phyloP scores from a whole-genome alignment of 2,329 filamentous ascomycete species.

The Penicillium hordei region DNA sequence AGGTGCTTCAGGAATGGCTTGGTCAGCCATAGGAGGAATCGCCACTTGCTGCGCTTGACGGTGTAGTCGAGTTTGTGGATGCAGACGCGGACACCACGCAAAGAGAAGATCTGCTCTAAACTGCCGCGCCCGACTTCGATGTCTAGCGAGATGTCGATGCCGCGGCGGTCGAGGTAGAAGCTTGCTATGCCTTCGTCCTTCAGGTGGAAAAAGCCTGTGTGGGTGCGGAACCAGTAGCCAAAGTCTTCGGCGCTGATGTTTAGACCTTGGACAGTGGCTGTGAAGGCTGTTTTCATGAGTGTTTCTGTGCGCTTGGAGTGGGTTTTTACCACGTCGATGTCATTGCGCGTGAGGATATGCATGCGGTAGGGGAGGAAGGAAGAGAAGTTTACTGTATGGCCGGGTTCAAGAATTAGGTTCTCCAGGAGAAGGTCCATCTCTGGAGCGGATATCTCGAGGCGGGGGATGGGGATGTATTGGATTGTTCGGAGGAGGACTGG shows the following conservation, averaged over 20 bases:
- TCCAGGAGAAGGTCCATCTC: slow-evolving; percentile 83
- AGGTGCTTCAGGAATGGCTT: slow-evolving; percentile 82
- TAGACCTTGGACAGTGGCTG: slow-evolving; percentile 76
- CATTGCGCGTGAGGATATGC: slow-evolving; percentile 78
- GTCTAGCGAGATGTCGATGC: slow-evolving; percentile 82
- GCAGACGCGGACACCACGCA: slow-evolving; percentile 72
- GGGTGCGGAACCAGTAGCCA: slow-evolving; percentile 83
- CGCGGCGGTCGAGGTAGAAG: slow-evolving; percentile 80
- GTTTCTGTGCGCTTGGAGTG: slow-evolving; percentile 66
- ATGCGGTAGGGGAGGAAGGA: slow-evolving; percentile 88
- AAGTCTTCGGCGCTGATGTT: slow-evolving; percentile 83
- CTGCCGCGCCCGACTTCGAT: slow-evolving; percentile 76
- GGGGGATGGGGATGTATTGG: slow-evolving; percentile 85
- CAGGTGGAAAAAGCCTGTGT: slow-evolving; percentile 71
- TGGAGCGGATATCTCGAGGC: slow-evolving; percentile 81
- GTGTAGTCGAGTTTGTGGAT: slow-evolving; percentile 86
- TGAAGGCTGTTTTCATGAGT: slow-evolving; percentile 68
- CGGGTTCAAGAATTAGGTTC: slow-evolving; percentile 87
- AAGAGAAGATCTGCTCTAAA: slow-evolving; percentile 76
- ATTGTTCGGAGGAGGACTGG: slow-evolving; percentile 74
- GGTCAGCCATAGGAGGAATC: slow-evolving; percentile 75
- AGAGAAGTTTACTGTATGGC: slow-evolving; percentile 75
- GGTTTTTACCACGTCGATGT: slow-evolving; percentile 80
- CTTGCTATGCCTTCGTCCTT: slow-evolving; percentile 82
- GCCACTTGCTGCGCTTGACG: slow-evolving; percentile 68